Evolutionary conservation across 305 asterid genomes (phyloP), one percentile per base, ranked within the genome.

Genomic region (Lippia alba): DNA sequence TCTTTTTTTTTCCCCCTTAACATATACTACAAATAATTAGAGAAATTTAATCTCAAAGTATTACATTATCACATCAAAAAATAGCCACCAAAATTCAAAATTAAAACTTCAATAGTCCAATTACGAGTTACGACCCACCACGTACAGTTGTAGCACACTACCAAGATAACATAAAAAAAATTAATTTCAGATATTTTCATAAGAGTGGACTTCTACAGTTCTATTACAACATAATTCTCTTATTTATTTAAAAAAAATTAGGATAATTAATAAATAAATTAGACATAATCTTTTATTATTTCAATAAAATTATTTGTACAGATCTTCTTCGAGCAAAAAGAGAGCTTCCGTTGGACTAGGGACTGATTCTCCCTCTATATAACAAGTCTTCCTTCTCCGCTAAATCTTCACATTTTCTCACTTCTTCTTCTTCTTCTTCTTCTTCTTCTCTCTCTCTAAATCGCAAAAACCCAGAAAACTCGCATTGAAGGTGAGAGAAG

Each of bases 401-500:
- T 24, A 24, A 55, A 45, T 15, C n/a, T 48, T 48, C 45, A 39
- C 45, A 39, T 9, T 5, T 9, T 5, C 45, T 5, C 1, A 39
- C n/a, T 3, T 24, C 30, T 24, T 24, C 30, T n/a, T n/a, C n/a
- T n/a, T 45, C 45, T 0, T 10, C 60, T 16, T 59, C 44, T 32
- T 16, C 69, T 18, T 54, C 7, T 48, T 14, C 16, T 14, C 41
- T n/a, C 55, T 15, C 67, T 3, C n/a, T 20, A 18, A 20, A 20
- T 30, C 2, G 4, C 36, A 18, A 36, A 36, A 36, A 7, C 49
- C 11, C 30, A 3, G 73, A 14, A 1, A 39, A 14, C 75, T 3
- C 53, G 20, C 55, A 44, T 20, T 4, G 11, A 56, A 55, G 19
- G 78, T 16, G 60, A 69, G 73, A 62, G 34, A 56, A 76, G 33